Conservation (phyloP, 495 filamentous ascomycete species). For the Trichoderma gamsii region DNA sequence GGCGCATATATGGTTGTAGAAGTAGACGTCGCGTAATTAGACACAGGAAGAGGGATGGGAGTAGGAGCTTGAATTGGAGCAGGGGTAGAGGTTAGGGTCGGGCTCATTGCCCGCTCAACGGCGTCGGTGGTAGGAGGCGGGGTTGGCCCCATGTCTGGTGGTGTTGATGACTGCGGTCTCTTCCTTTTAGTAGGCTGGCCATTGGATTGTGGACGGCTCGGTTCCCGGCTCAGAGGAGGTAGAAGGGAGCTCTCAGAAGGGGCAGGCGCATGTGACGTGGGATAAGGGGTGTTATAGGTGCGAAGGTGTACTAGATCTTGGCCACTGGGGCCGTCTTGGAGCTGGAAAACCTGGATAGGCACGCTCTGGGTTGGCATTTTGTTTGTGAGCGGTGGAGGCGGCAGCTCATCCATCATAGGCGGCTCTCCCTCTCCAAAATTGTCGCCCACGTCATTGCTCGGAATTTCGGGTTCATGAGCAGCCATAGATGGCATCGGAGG, state of each 20-base stretch:
- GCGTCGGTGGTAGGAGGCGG: slow-evolving; percentile 16
- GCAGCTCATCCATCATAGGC: slow-evolving; percentile 21
- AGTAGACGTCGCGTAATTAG: neutral
- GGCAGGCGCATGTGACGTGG: neutral
- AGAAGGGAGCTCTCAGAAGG: neutral
- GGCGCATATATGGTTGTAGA: neutral
- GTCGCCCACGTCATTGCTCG: slow-evolving; percentile 68
- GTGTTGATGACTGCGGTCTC: neutral
- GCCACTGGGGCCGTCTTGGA: slow-evolving; percentile 20
- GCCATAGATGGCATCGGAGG: slow-evolving; percentile 51
- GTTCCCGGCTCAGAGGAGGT: neutral
- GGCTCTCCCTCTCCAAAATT: slow-evolving; percentile 38
- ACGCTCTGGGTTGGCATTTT: slow-evolving; percentile 17
- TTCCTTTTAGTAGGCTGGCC: neutral
- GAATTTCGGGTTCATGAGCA: slow-evolving; percentile 69
- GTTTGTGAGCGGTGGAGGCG: slow-evolving; percentile 19
- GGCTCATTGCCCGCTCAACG: slow-evolving; percentile 8
- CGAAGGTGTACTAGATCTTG: slow-evolving; percentile 18
- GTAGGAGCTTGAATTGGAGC: slow-evolving; percentile 3
- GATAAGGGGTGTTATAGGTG: slow-evolving; percentile 12
- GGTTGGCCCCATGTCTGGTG: slow-evolving; percentile 8
- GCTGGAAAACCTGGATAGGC: slow-evolving; percentile 14
- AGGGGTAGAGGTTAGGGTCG: neutral
- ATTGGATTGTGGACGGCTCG: neutral
- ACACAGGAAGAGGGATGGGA: neutral